Base-by-base conservation (phyloP, 805 yeast genomes). In the Lipomyces sp. region DNA sequence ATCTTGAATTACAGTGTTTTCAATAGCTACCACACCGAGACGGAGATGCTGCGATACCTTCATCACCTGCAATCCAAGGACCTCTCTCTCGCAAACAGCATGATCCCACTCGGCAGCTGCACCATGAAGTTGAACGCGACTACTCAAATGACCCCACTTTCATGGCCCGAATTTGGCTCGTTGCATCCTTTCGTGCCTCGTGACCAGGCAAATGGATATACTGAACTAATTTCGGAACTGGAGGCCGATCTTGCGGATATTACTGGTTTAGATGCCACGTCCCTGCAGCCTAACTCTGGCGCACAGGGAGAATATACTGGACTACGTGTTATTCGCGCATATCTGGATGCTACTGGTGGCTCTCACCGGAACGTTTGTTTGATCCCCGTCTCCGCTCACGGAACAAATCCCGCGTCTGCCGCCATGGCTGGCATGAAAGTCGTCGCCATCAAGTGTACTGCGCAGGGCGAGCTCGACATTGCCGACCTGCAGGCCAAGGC, bases 241-340 rank as follows among this genome's bases (percentile, higher is more conserved):
- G 97, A 90, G 77, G 80, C 82, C 48, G 98, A 95, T 78, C 82
- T 95, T 72, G 90, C 93, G 64, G 91, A 90, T 70, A 93, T 95
- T 70, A 94, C 99, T 10, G 98, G 98, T 0, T 92, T 95, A 75
- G 90, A 87, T 67, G 94, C 90, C 53, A 89, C 96, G 29, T 90
- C 98, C 2, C 81, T 91, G 66, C 96, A 92, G 88, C 99, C 99
- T 69, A 95, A 95, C 77, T 91, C 98, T 51, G 99, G 99, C 72
- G 98, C 99, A 51, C 97, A 94, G 79, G 99, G 99, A 78, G 99
- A 95, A 79, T 95, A 90, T 80, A 86, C 98, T 15, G 99, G 99
- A 35, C 82, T 95, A 67, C 86, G 96, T 66, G 92, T 92, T 56
- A 94, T 95, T 72, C 85, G 87, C 72, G 85, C 89, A 50, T 95